phyloP scores from a whole-genome alignment of 345 rosid genomes.

The Arabidopsis thaliana region TAIR10.1 NC_003076.8:4575001-4575500 shows the following conservation, averaged over 20 bases:
- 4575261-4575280: conserved; percentile 38
- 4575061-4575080: neutral
- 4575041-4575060: neutral
- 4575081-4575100: neutral
- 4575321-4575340: conserved; percentile 40
- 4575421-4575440: neutral
- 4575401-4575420: neutral
- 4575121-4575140: neutral
- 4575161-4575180: neutral
- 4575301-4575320: conserved; percentile 34
- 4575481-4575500: conserved; percentile 30
- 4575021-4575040: neutral
- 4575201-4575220: neutral
- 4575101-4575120: neutral
- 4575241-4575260: neutral
- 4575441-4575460: too few species aligned
- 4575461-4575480: conserved; percentile 39
- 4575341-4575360: conserved; percentile 11
- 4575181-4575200: neutral
- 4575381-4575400: too few species aligned
- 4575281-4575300: conserved; percentile 29
- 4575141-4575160: neutral
- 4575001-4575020: neutral
- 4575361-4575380: too few species aligned
- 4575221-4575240: neutral